Base-by-base conservation (phyloP, 805 yeast genomes). In the Saturnispora besseyi region DNA sequence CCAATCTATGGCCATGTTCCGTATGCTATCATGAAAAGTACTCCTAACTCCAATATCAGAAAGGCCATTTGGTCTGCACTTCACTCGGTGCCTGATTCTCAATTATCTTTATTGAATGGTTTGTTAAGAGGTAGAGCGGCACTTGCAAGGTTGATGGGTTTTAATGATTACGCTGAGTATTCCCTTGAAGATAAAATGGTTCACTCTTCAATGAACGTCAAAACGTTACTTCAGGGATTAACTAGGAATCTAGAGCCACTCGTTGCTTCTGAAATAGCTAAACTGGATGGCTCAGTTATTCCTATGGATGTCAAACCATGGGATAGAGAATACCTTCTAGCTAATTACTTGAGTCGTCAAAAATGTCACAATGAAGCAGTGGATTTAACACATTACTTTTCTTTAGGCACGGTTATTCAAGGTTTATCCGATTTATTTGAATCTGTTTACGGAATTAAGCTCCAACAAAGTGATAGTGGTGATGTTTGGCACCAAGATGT, bases 401-500 rank as follows among this genome's bases (percentile, higher is more conserved):
- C 96, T 0, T 72, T 91, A 5, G 97, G 97, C 3, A 79, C 87
- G 1, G 88, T 91, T 9, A 78, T 93, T 64, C 77, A 84, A 50
- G 97, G 97, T 0, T 71, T 93, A 22, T 85, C 89, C 2, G 68
- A 79, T 43, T 64, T 93, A 32, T 86, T 89, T 60, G 69, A 76
- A 29, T 70, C 69, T 29, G 77, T 91, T 24, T 93, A 89, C 63
- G 95, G 95, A 0, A 81, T 93, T 33, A 72, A 77, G 50, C 75
- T 93, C 41, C 77, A 77, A 21, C 93, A 96, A 0, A 82, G 73
- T 4, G 72, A 75, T 18, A 62, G 70, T 3, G 96, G 95, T 2
- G 98, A 93, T 63, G 83, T 87, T 0, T 93, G 99, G 98, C 80
- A 82, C 33, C 72, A 77, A 15, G 93, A 86, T 55, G 98, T 93